Conservation (phyloP, 2,329 filamentous ascomycete genomes). For the Cordyceps farinosa region DNA sequence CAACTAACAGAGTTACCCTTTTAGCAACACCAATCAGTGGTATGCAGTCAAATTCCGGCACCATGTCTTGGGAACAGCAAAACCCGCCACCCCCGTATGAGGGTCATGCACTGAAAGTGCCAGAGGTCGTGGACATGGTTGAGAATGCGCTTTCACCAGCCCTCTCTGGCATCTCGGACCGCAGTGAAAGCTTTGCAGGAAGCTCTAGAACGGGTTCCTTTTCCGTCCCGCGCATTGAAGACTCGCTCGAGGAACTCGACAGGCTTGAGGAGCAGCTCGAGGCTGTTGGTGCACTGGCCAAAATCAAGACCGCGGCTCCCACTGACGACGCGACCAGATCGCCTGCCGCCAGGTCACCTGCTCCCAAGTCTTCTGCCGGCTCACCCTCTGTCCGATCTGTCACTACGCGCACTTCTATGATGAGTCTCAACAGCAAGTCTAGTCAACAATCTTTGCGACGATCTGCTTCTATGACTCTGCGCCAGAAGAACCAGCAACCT, state of each 20-base stretch:
- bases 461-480: constrained; percentile 38
- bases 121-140: constrained; percentile 29
- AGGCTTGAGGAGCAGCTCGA: constrained; percentile 60
- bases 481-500: constrained; percentile 25
- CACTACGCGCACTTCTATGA: constrained; percentile 30
- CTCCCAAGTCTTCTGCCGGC: constrained; percentile 20
- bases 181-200: constrained; percentile 33
- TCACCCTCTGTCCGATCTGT: constrained; percentile 16
- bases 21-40: constrained; percentile 40
- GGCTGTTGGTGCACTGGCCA: constrained; percentile 42
- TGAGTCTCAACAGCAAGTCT: constrained; percentile 35
- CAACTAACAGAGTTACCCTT: constrained; percentile 42
- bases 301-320: constrained; percentile 31
- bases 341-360: not conserved
- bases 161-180: constrained; percentile 30
- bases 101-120: constrained; percentile 27
- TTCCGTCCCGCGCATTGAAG: constrained; percentile 53
- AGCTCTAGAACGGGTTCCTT: constrained; percentile 31
- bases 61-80: constrained; percentile 26
- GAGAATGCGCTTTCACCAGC: constrained; percentile 34
- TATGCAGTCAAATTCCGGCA: not conserved
- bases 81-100: constrained; percentile 25
- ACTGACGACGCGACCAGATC: constrained; percentile 19
- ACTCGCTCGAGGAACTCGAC: constrained; percentile 61
- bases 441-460: constrained; percentile 41